Percentiles rank a stretch among this genome's conserved stretches.
Evolutionary conservation across 2,329 filamentous ascomycete species (phyloP).

Genomic region (Talaromyces sp.): DNA sequence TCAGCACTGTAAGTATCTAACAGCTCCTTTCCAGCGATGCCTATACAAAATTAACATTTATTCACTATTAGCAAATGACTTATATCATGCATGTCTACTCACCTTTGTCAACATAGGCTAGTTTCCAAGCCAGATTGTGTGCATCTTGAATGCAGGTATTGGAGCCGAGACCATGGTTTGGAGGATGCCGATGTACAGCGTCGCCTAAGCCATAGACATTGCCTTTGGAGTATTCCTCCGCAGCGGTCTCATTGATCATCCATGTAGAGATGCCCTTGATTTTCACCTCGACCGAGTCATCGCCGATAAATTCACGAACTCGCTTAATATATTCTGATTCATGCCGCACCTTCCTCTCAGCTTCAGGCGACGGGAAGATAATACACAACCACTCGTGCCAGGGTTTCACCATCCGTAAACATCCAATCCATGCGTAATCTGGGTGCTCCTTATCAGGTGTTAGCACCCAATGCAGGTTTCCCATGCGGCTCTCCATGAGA

Average conservation of each 20-base stretch:
- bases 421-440: constrained; percentile 45
- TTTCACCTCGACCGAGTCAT: constrained; percentile 44
- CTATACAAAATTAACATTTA: too few species aligned
- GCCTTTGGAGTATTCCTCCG: constrained; percentile 50
- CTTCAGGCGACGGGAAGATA: too few species aligned
- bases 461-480: constrained; percentile 58
- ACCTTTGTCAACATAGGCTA: constrained; percentile 42
- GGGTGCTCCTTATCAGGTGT: constrained; percentile 50
- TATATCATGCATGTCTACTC: not conserved
- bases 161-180: constrained; percentile 52
- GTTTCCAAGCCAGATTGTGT: constrained; percentile 53
- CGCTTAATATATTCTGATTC: constrained; percentile 48
- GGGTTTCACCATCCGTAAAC: constrained; percentile 57
- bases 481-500: constrained; percentile 35
- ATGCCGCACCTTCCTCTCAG: constrained; percentile 28
- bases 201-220: constrained; percentile 56
- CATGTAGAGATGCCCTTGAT: constrained; percentile 52
- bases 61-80: too few species aligned
- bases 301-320: constrained; percentile 50
- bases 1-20: constrained; percentile 38
- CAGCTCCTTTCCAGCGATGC: constrained; percentile 28
- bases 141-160: constrained; percentile 57
- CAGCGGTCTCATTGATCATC: constrained; percentile 58
- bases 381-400: constrained; percentile 53
- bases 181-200: constrained; percentile 54